Evolutionary conservation across 345 rosid species (phyloP), one percentile per base, ranked within the genome.

Genomic region (Corchorus olitorius): DNA sequence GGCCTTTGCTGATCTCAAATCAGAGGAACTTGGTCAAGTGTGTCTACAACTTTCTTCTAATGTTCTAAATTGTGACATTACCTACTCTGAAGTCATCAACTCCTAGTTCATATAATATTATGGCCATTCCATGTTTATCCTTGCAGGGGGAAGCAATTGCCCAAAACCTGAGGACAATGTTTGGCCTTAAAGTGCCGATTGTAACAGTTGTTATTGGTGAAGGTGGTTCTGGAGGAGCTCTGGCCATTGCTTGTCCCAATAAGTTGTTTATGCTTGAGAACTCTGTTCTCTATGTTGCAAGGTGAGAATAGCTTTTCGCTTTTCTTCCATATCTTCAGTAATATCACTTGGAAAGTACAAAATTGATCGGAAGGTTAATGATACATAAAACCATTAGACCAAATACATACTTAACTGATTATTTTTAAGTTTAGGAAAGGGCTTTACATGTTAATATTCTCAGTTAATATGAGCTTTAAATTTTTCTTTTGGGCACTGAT

Each of bases 151-250:
- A 96, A 91, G 98, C 99, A n/a, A 93, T 96, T 83, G 98, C 99
- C 77, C 87, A 88, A 74, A 96, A 93, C 82, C 85, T 93, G 83
- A 92, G 97, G 90, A 88, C 94, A 48, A 96, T 96, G 98, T 96
- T 96, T 48, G 97, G 97, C 79, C 86, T 96, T 39, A 96, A 91
- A 87, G 99, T 96, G 69, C 99, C 99, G 1, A 85, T 96, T 75
- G 73, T 96, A 77, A 91, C 98, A 35, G 91, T 96, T 75, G 97
- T 96, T 79, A 86, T 96, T 55, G 99, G 97, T 65, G 99, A 96
- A 86, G 99, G 99, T 87, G 99, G 99, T 75, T 96, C 99, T 87
- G 99, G 99, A 52, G 99, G 99, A 82, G 98, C 99, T 73, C 78
- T 96, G 80, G 99, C 98, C 78, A 93, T 96, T 82, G 98, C 92